Base-by-base conservation (phyloP, 768 basidiomycete genomes). In the Collybia mongolica region DNA sequence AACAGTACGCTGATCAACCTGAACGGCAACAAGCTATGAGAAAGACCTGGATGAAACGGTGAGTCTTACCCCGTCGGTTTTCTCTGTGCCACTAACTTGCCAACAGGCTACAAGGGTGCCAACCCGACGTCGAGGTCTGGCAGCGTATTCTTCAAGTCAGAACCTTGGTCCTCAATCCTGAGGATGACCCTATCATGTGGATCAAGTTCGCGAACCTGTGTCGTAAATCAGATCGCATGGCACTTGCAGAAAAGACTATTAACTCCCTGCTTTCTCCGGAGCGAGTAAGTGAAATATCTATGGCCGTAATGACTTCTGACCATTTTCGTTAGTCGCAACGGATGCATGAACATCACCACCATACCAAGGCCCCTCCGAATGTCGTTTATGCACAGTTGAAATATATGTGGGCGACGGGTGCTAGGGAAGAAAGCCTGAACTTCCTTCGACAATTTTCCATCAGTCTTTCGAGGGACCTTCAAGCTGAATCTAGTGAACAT, bases 41-140 rank as follows among this genome's bases (percentile, higher is more conserved):
- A 42, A 91, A 87, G 69, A 98, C 96, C 0, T 99, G 97, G 97
- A 93, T 96, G 84, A 94, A 93, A 63, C 80, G 96, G 93, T 92
- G 52, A 74, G 51, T 28, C 32, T 14, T 48, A 28, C n/a, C 14
- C n/a, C n/a, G 0, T 22, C 26, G n/a, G 17, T 5, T 5, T 23
- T 42, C 18, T 20, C 23, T 39, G 1, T 19, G 36, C 23, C 1
- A 39, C 17, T 14, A 36, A 39, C 11, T 40, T 3, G 39, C 4
- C 37, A 53, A 22, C 53, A 95, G 95, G 52, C 69, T 99, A 36
- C 88, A 92, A 72, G 97, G 94, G 1, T 98, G 95, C 68, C 94
- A 98, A 63, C 92, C 93, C 19, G 97, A 98, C 60, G 96, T 98
- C 28, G 97, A 99, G 68, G 93, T 97, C 4, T 99, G 97, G 97